A percentile compares a stretch with the other conserved stretches of the same genome.
These are phyloP conservation scores for Aeschynomene evenia DNA, from an alignment of 306 rosid species.

Conservation along the genomic window DNA sequence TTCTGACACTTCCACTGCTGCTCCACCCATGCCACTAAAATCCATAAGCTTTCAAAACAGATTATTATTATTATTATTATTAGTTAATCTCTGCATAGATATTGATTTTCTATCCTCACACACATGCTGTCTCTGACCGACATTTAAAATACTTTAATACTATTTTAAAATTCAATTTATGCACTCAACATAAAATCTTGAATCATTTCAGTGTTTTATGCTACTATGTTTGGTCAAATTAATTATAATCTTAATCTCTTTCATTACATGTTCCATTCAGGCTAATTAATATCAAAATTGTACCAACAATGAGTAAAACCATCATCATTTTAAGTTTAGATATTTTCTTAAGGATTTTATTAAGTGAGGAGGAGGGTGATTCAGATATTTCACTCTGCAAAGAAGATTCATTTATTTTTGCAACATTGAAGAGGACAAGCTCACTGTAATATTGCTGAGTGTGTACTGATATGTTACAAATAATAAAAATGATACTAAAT, in stretches of 20 bases:
- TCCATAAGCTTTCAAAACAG: slow-evolving; percentile 33
- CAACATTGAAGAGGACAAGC: slow-evolving; percentile 17
- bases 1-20: slow-evolving; percentile 52
- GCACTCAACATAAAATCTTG: slow-evolving; percentile 25
- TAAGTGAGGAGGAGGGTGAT: not conserved
- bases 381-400: not conserved
- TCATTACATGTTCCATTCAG: not conserved
- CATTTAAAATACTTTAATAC: no score
- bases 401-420: slow-evolving; percentile 23
- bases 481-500: no score
- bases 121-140: slow-evolving; percentile 37
- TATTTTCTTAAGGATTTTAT: not conserved
- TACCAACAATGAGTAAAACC: not conserved
- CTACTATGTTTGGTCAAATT: not conserved
- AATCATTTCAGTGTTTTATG: not conserved
- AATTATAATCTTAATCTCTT: not conserved
- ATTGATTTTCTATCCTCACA: slow-evolving; percentile 13
- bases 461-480: slow-evolving; percentile 30
- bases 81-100: not conserved
- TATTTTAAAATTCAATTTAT: slow-evolving; percentile 17
- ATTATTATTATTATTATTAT: no score
- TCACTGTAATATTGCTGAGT: slow-evolving; percentile 30
- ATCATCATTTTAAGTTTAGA: no score
- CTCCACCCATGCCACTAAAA: slow-evolving; percentile 40
- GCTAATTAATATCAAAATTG: not conserved